Evolutionary conservation across 169 alveolate species (phyloP).

Genomic region (Blepharisma undulans): DNA sequence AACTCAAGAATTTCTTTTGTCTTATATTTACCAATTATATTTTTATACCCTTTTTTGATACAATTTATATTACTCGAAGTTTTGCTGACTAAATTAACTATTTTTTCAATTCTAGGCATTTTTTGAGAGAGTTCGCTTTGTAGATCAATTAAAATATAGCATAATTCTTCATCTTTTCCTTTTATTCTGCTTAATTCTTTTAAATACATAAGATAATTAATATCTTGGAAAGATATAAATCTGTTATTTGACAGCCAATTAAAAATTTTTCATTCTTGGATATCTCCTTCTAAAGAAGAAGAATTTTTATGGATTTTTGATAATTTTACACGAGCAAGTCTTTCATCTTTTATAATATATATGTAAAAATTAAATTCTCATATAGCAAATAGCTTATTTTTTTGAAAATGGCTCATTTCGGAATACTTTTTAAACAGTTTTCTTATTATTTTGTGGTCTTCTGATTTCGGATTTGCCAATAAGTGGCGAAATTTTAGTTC

Average conservation of each 20-base stretch:
- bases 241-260: not conserved
- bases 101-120: not conserved
- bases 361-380: not conserved
- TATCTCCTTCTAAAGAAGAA: not conserved
- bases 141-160: not conserved
- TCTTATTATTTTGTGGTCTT: not conserved
- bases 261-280: not conserved
- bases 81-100: not conserved
- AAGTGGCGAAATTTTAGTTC: not conserved
- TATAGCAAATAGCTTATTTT: not conserved
- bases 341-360: not conserved
- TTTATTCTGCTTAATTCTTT: not conserved
- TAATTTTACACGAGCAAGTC: not conserved
- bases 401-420: not conserved
- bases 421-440: not conserved
- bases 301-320: not conserved
- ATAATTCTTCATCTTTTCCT: not conserved
- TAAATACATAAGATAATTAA: not conserved
- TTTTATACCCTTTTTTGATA: not conserved
- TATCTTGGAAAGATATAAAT: not conserved
- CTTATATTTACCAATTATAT: not conserved
- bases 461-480: not conserved
- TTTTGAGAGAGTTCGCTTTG: not conserved
- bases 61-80: not conserved
- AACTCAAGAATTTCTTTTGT: not conserved